Base-by-base conservation (phyloP, 805 yeast genomes). In the Spencermartinsiella europaea region DNA sequence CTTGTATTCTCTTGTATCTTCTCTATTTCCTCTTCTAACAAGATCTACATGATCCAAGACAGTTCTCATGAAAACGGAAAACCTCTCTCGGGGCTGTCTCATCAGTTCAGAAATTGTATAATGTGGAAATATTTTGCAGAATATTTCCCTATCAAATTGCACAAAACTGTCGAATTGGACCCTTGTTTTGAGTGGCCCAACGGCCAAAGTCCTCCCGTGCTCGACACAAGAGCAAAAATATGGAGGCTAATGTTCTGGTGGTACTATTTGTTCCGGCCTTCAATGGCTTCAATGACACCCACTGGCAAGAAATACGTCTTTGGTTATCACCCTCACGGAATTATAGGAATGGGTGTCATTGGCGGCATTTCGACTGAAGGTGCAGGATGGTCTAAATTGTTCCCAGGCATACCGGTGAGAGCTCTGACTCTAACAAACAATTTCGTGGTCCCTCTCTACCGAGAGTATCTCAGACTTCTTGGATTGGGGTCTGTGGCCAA, bases 301-400 rank as follows among this genome's bases (percentile, higher is more conserved):
- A 56, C 63, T 2, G 68, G 68, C 19, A 48, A 53, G 2, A 69
- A 83, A 33, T 91, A 93, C 64, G 78, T 91, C 1, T 91, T 91
- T 66, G 95, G 96, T 0, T 83, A 87, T 59, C 97, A 90, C 64
- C 99, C 99, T 0, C 99, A 93, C 64, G 99, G 99, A 0, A 90
- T 91, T 14, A 89, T 90, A 10, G 85, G 95, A 1, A 74, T 90
- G 76, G 96, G 97, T 2, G 90, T 83, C 0, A 81, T 90, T 62
- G 95, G 95, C 1, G 81, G 83, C 0, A 70, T 90, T 51, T 88
- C 83, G 0, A 85, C 95, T 3, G 89, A 90, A 50, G 91, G 42
- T 8, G 81, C 88, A 3, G 73, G 77, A 20, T 83, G 85, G 74
- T 69, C 77, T 17, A 64, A 74, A 17, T 53, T 77, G 10, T 87